These are phyloP conservation scores for Leucocoprinus leucothites DNA, from an alignment of 768 basidiomycete species.

Conservation along the genomic window DNA sequence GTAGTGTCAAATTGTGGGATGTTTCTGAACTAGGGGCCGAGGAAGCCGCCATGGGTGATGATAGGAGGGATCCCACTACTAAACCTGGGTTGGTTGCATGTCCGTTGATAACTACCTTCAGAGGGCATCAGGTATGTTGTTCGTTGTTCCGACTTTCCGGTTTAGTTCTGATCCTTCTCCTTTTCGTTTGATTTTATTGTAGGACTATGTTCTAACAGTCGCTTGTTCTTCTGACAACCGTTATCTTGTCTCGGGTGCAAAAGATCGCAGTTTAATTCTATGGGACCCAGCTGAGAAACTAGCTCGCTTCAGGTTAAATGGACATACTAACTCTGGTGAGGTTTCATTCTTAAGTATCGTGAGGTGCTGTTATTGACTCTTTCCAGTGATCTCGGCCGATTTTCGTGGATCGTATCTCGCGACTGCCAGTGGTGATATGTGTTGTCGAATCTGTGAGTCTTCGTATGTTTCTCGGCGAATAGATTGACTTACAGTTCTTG, in stretches of 20 bases:
- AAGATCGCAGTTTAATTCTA: conserved; percentile 95
- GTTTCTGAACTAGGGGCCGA: conserved; percentile 45
- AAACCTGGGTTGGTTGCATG: background rate
- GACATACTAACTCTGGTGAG: conserved; percentile 56
- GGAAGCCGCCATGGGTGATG: conserved; percentile 18
- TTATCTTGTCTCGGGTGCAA: conserved; percentile 91
- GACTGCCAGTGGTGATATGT: conserved; percentile 54
- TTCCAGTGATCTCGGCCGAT: conserved; percentile 47
- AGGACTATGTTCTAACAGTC: conserved; percentile 62
- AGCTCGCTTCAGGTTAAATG: conserved; percentile 92
- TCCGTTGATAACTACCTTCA: conserved; percentile 10
- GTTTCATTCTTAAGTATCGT: background rate
- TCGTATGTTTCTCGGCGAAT: too few relatives aligned
- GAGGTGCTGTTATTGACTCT: background rate
- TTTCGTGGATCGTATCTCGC: conserved; percentile 46
- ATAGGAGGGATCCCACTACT: background rate
- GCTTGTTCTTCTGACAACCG: conserved; percentile 86
- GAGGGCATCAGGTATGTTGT: conserved; percentile 77
- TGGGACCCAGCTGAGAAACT: conserved; percentile 76
- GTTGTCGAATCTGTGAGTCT: conserved; percentile 51
- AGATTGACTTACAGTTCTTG: too few relatives aligned
- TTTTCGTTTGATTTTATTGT: background rate
- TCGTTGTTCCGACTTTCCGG: conserved; percentile 17
- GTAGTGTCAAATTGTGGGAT: conserved; percentile 88
- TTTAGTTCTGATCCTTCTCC: background rate